Percentiles rank a stretch among this genome's conserved stretches.
Evolutionary conservation across 2,329 filamentous ascomycete genomes (phyloP).

Genomic region (Penicillium sp.): DNA sequence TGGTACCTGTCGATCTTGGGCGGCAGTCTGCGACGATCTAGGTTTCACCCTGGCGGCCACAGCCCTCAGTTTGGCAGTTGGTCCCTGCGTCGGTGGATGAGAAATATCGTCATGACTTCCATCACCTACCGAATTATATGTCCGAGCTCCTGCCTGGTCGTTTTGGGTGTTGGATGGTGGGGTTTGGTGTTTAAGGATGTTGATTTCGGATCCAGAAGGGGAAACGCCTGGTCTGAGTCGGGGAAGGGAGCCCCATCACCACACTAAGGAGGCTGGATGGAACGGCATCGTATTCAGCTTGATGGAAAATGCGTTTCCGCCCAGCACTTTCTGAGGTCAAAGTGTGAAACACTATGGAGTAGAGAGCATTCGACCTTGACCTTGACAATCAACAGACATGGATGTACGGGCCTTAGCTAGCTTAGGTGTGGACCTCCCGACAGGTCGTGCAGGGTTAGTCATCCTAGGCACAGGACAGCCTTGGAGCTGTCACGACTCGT

Average conservation of each 20-base stretch:
- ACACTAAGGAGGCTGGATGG: not conserved
- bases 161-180: not conserved
- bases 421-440: no score
- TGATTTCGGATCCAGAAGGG: slow-evolving; percentile 7
- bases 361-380: not conserved
- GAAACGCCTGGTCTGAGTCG: slow-evolving; percentile 9
- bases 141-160: slow-evolving; percentile 1
- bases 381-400: not conserved
- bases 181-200: slow-evolving; percentile 1
- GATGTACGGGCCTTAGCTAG: not conserved
- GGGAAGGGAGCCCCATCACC: not conserved
- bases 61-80: slow-evolving; percentile 8
- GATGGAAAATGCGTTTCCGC: not conserved
- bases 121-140: not conserved
- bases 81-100: slow-evolving; percentile 8
- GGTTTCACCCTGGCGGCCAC: slow-evolving; percentile 29
- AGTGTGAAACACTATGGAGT: not conserved
- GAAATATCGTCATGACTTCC: slow-evolving; percentile 8
- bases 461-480: not conserved
- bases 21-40: slow-evolving; percentile 31
- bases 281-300: not conserved
- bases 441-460: not conserved
- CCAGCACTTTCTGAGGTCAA: not conserved
- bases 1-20: slow-evolving; percentile 24
- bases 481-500: not conserved